These are phyloP conservation scores for Diaporthe aspalathi DNA, from an alignment of 2,329 filamentous ascomycete genomes.

Conservation along the genomic window DNA sequence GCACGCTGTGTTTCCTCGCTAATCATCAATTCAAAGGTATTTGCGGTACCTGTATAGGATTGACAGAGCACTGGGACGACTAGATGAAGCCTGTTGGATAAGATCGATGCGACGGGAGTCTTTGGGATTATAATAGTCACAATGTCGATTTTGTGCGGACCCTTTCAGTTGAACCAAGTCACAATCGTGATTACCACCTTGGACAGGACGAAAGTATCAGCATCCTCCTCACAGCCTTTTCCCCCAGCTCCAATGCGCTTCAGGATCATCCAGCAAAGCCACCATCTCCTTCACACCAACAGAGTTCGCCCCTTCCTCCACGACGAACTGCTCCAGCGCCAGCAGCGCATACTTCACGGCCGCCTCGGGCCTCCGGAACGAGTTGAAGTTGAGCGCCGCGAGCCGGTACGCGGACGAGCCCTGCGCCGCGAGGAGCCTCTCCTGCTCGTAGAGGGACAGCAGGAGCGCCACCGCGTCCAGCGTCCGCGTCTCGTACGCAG, in stretches of 20 bases:
- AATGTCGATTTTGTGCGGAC: no score
- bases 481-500: slow-evolving; percentile 37
- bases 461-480: slow-evolving; percentile 48
- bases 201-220: no score
- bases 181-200: no score
- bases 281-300: slow-evolving; percentile 49
- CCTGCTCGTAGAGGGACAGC: slow-evolving; percentile 48
- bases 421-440: slow-evolving; percentile 52
- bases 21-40: no score
- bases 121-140: no score
- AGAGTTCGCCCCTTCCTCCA: slow-evolving; percentile 52
- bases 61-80: no score
- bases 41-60: no score
- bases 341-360: slow-evolving; percentile 49
- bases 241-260: slow-evolving; percentile 38
- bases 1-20: no score
- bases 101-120: no score
- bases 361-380: slow-evolving; percentile 45
- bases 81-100: no score
- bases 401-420: slow-evolving; percentile 53
- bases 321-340: slow-evolving; percentile 48
- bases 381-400: slow-evolving; percentile 53
- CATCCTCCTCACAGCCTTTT: not conserved
- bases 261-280: slow-evolving; percentile 46
- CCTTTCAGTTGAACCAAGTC: no score